These are phyloP conservation scores for Spergularia azorica DNA, from an alignment of 179 eudicot species.

Conservation along the genomic window DNA sequence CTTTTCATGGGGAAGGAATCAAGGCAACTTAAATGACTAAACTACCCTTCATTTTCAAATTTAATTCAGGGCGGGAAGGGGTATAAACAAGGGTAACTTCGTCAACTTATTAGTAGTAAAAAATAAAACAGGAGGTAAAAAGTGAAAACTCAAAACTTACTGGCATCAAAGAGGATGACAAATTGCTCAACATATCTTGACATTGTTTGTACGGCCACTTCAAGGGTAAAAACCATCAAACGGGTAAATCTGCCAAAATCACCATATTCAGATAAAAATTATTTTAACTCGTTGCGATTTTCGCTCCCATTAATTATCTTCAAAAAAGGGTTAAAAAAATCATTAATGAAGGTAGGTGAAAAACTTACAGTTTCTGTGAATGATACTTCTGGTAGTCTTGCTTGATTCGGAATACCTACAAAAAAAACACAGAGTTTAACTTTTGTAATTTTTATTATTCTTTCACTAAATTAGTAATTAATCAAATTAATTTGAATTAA, in stretches of 20 bases:
- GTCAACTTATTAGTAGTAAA: constrained; percentile 6
- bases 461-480: constrained; percentile 8
- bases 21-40: not conserved
- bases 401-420: constrained; percentile 86
- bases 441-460: not conserved
- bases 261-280: not conserved
- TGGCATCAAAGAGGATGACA: constrained; percentile 83
- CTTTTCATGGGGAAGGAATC: constrained; percentile 31
- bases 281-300: not conserved
- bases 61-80: constrained; percentile 17
- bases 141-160: constrained; percentile 63
- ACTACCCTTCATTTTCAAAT: constrained; percentile 29
- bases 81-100: constrained; percentile 10
- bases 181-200: constrained; percentile 67
- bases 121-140: not conserved
- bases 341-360: not conserved
- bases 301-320: not conserved
- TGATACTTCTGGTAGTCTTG: constrained; percentile 91
- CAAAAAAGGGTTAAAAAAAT: not conserved
- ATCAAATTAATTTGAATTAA: not conserved
- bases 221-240: constrained; percentile 82
- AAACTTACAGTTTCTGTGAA: constrained; percentile 79
- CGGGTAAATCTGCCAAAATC: constrained; percentile 61
- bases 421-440: constrained; percentile 2
- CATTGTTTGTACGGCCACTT: constrained; percentile 97